Evolutionary conservation across 768 basidiomycete species (phyloP).

Genomic region (Favolaschia claudopus): DNA sequence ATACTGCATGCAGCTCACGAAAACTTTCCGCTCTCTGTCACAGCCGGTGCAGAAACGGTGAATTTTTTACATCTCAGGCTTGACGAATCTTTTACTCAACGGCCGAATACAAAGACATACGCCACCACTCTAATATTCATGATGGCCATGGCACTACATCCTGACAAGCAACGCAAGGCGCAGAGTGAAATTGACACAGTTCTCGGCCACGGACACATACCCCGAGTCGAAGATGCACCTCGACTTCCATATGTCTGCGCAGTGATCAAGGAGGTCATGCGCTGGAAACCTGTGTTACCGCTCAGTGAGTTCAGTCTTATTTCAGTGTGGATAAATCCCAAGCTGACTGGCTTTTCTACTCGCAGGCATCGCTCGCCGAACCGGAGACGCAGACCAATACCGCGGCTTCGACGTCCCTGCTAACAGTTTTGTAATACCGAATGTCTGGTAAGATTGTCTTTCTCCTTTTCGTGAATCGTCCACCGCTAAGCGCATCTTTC

Average conservation of each 20-base stretch:
- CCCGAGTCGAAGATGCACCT: slow-evolving; percentile 30
- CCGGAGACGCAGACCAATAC: background rate
- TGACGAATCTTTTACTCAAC: background rate
- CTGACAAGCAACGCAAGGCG: slow-evolving; percentile 33
- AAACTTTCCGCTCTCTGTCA: too few relatives aligned
- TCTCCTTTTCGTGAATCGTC: too few relatives aligned
- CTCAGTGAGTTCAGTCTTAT: background rate
- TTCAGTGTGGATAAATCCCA: too few relatives aligned
- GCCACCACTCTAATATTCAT: slow-evolving; percentile 36
- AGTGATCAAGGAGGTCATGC: background rate
- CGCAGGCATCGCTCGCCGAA: background rate
- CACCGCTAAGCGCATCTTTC: too few relatives aligned
- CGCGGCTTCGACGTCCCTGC: background rate
- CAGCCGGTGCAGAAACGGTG: background rate
- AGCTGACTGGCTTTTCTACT: too few relatives aligned
- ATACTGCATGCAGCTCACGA: too few relatives aligned
- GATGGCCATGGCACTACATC: slow-evolving; percentile 39
- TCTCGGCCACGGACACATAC: slow-evolving; percentile 30
- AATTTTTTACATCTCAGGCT: background rate
- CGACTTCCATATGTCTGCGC: slow-evolving; percentile 34
- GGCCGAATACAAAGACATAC: slow-evolving; percentile 31
- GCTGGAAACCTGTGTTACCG: background rate
- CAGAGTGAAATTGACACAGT: slow-evolving; percentile 39
- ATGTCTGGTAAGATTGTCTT: too few relatives aligned
- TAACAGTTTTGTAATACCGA: background rate